Base-by-base conservation (phyloP, 352 stramenopile species). In the Globisporangium parvum region DNA sequence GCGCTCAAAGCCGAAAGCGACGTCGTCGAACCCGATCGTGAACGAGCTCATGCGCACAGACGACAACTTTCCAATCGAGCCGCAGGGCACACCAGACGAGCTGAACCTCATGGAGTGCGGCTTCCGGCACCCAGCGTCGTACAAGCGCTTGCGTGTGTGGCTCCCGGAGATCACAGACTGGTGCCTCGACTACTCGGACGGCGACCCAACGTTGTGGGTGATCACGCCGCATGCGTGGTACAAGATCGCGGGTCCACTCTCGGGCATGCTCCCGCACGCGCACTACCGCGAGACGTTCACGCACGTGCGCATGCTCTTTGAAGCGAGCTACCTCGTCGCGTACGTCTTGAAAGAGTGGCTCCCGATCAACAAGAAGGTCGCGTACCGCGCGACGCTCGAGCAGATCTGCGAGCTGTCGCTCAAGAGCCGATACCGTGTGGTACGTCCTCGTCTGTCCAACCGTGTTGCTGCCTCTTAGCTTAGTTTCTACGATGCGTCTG, bases 181-280 rank as follows among this genome's bases (percentile, higher is more conserved):
- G 84, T 93, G 84, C 59, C 62, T 93, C n/a, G 84, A 93, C 47
- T 93, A 91, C 54, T 83, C 80, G 18, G 80, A 93, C 54, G 84
- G 84, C 17, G 84, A 93, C 54, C 84, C 84, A 24, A 93, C 84
- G 10, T 54, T 93, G 24, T 93, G 84, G 84, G 79, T 93, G 24
- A 80, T 93, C 50, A 93, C 84, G n/a, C 71, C 73, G 14, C 64
- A 81, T 56, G 75, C 84, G 1, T 93, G 84, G 84, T 93, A 93
- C 66, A 93, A 93, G 55, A 87, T 93, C 49, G 84, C 79, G 28
- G 84, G 84, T 3, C 80, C 84, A 8, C 59, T 93, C 28, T 90
- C 84, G 0, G 84, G 84, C 8, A 60, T 93, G 59, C 56, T 91
- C 21, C 80, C 84, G 18, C 84, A 93, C 35, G 42, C 64, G 5